Evolutionary conservation across 2,329 filamentous ascomycete species (phyloP).

Genomic region (Emmonsia crescens): DNA sequence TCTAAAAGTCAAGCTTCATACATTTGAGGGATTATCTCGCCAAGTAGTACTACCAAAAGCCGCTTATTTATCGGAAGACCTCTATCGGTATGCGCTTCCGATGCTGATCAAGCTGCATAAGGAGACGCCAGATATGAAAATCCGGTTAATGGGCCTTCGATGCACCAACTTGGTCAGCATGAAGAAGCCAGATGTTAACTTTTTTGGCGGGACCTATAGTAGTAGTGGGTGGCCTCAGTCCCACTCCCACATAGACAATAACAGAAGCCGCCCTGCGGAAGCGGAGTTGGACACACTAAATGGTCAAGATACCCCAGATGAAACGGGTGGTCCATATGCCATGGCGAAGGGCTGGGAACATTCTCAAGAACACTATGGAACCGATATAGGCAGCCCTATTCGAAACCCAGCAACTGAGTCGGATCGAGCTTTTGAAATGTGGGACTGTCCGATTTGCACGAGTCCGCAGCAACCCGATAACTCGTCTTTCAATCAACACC

Average conservation of each 20-base stretch:
- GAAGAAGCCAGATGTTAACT: conserved; percentile 68
- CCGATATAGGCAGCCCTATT: not conserved
- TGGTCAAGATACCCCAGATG: not conserved
- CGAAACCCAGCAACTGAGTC: not conserved
- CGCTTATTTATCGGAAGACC: conserved; percentile 61
- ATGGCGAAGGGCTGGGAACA: not conserved
- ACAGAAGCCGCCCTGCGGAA: not conserved
- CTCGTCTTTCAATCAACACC: conserved; percentile 73
- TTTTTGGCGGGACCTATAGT: conserved; percentile 51
- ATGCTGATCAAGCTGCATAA: conserved; percentile 77
- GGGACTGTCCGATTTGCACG: conserved; percentile 84
- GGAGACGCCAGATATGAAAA: conserved; percentile 65
- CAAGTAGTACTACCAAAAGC: conserved; percentile 67
- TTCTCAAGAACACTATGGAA: not conserved
- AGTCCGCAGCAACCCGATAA: conserved; percentile 66
- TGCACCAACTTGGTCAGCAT: conserved; percentile 81
- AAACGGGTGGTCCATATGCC: not conserved
- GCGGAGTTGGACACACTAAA: not conserved
- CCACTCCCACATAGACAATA: not conserved
- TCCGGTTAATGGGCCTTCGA: conserved; percentile 78
- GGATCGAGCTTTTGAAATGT: conserved; percentile 30
- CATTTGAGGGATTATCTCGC: conserved; percentile 80
- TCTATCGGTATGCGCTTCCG: conserved; percentile 70
- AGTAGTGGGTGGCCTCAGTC: not conserved
- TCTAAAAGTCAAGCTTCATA: conserved; percentile 87